Conservation (phyloP, 2,329 filamentous ascomycete genomes). For the Lomentospora prolificans region DNA sequence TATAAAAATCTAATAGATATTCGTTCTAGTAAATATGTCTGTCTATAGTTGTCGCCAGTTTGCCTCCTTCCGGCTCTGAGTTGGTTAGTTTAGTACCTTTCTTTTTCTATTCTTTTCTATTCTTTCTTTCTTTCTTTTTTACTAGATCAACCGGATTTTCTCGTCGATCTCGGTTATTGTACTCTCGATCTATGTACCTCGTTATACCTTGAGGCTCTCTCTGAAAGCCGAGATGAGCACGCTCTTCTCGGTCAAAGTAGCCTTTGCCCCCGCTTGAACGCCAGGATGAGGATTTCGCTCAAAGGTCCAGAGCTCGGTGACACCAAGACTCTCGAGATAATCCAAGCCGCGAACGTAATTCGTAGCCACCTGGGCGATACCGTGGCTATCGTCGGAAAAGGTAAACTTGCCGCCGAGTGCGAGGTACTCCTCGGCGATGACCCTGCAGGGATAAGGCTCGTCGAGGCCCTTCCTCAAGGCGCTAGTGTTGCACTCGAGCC, state of each 20-base stretch:
- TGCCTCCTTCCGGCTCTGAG: no score
- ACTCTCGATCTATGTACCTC: not conserved
- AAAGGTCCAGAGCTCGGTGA: constrained; percentile 52
- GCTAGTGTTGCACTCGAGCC: constrained; percentile 84
- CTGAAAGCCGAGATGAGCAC: constrained; percentile 32
- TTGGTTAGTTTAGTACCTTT: no score
- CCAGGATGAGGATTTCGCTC: constrained; percentile 23
- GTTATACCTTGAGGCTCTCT: constrained; percentile 15
- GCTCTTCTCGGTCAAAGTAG: constrained; percentile 29
- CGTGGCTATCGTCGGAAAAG: constrained; percentile 91
- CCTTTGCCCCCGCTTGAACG: constrained; percentile 20
- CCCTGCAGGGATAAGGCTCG: constrained; percentile 77
- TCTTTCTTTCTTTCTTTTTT: no score
- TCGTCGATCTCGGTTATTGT: no score
- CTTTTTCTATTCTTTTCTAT: no score
- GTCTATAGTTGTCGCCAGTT: no score
- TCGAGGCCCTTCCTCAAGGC: constrained; percentile 79
- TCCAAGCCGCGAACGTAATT: constrained; percentile 65
- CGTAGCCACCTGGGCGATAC: constrained; percentile 74
- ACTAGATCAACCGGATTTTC: no score
- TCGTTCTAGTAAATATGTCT: no score
- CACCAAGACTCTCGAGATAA: constrained; percentile 59
- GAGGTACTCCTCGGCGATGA: constrained; percentile 62
- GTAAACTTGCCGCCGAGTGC: constrained; percentile 70
- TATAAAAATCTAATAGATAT: no score